Percentiles rank a stretch among this genome's conserved stretches.
These are phyloP conservation scores for Xylariomycetidae sp. DNA, from an alignment of 2,329 filamentous ascomycete species.

Conservation along the genomic window DNA sequence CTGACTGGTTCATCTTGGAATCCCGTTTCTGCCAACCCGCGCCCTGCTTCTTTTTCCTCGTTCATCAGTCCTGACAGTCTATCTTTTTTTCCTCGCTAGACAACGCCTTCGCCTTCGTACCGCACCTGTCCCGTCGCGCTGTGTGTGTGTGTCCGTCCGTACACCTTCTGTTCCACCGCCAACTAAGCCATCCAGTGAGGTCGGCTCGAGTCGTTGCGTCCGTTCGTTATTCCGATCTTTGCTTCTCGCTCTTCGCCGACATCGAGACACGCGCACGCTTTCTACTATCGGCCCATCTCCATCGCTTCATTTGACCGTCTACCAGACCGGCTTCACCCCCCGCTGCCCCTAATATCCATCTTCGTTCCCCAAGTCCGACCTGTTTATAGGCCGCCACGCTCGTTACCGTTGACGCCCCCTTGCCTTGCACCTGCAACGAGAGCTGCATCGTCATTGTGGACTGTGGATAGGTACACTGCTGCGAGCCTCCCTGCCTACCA, in stretches of 20 bases:
- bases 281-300: slow-evolving; percentile 8
- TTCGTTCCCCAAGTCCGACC: slow-evolving; percentile 15
- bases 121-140: slow-evolving; percentile 14
- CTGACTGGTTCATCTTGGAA: too few relatives aligned
- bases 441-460: slow-evolving; percentile 9
- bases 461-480: slow-evolving; percentile 6
- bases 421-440: slow-evolving; percentile 7
- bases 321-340: slow-evolving; percentile 14
- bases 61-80: slow-evolving; percentile 9
- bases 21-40: slow-evolving; percentile 5
- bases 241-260: slow-evolving; percentile 6
- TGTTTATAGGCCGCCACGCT: slow-evolving; percentile 19
- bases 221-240: slow-evolving; percentile 17
- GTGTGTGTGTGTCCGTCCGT: slow-evolving; percentile 18
- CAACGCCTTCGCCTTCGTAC: slow-evolving; percentile 16
- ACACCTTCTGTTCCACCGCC: slow-evolving; percentile 15
- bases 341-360: slow-evolving; percentile 3
- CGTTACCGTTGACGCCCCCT: slow-evolving; percentile 18
- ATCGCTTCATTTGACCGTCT: slow-evolving; percentile 16
- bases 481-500: too few relatives aligned
- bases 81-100: slow-evolving; percentile 12
- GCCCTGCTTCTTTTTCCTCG: slow-evolving; percentile 10
- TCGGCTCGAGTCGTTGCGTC: slow-evolving; percentile 20
- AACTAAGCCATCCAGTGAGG: slow-evolving; percentile 14
- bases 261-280: slow-evolving; percentile 14